Evolutionary conservation across 352 stramenopile species (phyloP), one percentile per base, ranked within the genome.

Genomic region (Phytophthora syringae): DNA sequence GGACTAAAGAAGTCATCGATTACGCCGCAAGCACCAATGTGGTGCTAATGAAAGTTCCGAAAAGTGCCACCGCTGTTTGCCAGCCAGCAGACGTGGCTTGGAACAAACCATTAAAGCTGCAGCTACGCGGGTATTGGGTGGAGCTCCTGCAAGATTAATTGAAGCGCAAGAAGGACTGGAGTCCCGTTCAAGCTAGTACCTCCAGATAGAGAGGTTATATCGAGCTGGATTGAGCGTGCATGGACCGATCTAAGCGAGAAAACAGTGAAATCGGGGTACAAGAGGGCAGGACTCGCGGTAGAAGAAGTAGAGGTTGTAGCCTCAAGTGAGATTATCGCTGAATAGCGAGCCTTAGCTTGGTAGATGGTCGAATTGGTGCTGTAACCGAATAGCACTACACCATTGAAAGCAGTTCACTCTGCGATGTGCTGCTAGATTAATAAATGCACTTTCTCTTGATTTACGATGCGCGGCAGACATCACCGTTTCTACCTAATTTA

Each of bases 361-460:
- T 44, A 55, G 48, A 54, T 43, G 28, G 20, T 55, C 3, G 49
- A 32, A 22, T 45, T 32, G 20, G 18, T 44, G 49, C 32, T 45
- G 49, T 44, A n/a, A 18, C 18, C 48, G 28, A 55, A 12, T 18
- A 20, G 42, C 42, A 32, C 42, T 18, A 49, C 20, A 49, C 30
- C 28, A 55, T 55, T 43, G 48, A 55, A 32, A 55, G 28, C 48
- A 55, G 44, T 16, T 51, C 44, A n/a, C 24, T 36, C 15, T 52
- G 30, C 30, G 48, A 55, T 43, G 48, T 44, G 48, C n/a, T n/a
- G n/a, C n/a, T n/a, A n/a, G n/a, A 32, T 30, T 55, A 55, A 44
- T 32, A 9, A 28, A 44, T 32, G 48, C 18, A 16, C 20, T 22
- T 53, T 39, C 22, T 25, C n/a, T 24, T 44, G 37, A 11, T 44